A percentile compares a stretch with the other conserved stretches of the same genome.
Conservation (phyloP, 75 land plant species). For the Cunninghamia lanceolata region DNA sequence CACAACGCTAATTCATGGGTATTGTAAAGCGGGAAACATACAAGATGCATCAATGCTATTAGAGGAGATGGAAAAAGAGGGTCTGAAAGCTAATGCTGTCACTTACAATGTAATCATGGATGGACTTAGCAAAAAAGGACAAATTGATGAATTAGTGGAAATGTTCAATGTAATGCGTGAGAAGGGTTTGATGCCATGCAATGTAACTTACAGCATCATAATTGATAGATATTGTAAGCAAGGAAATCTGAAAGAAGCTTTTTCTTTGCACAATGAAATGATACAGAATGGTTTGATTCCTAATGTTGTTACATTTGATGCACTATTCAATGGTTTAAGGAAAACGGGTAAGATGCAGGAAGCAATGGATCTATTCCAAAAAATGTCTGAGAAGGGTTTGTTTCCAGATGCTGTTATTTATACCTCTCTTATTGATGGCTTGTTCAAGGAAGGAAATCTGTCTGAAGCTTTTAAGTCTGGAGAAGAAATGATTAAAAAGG, state of each 20-base stretch:
- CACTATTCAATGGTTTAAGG: slow-evolving; percentile 53
- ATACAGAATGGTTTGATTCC: slow-evolving; percentile 29
- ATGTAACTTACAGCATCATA: slow-evolving; percentile 42
- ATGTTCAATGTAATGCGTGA: slow-evolving; percentile 33
- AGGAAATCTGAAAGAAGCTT: slow-evolving; percentile 37
- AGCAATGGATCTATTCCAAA: slow-evolving; percentile 32
- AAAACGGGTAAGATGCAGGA: slow-evolving; percentile 37
- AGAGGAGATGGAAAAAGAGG: slow-evolving; percentile 50
- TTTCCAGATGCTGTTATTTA: slow-evolving; percentile 41
- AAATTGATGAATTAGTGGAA: slow-evolving; percentile 40
- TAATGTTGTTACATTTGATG: slow-evolving; percentile 46
- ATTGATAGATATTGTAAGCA: slow-evolving; percentile 54
- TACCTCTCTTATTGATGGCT: slow-evolving; percentile 69
- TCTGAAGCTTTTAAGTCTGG: slow-evolving; percentile 37
- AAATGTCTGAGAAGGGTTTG: slow-evolving; percentile 35
- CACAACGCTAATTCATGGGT: slow-evolving; percentile 62
- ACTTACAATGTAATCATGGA: slow-evolving; percentile 66
- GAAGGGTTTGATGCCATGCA: slow-evolving; percentile 33
- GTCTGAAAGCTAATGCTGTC: slow-evolving; percentile 42
- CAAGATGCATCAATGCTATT: slow-evolving; percentile 42
- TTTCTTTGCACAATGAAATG: slow-evolving; percentile 51
- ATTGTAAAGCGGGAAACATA: slow-evolving; percentile 56
- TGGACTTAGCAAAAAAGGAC: slow-evolving; percentile 53
- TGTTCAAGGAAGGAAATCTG: slow-evolving; percentile 45
- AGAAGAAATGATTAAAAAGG: slow-evolving; percentile 48